Percentiles rank a stretch among this genome's conserved stretches.
Evolutionary conservation across 352 stramenopile genomes (phyloP).

Genomic region (Aphanomyces stellatus): DNA sequence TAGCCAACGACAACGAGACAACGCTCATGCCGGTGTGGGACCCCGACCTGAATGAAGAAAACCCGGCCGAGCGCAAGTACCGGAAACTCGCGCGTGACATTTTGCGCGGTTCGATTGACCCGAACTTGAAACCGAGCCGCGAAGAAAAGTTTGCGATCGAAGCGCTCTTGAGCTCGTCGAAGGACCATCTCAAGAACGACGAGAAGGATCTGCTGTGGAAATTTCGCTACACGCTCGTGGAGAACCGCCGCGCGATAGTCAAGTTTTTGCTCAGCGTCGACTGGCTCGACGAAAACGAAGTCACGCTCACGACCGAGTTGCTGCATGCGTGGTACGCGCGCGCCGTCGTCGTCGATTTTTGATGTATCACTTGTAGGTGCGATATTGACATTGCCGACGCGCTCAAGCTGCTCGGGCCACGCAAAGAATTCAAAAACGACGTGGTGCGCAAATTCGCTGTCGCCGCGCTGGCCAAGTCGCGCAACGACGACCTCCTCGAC

Average conservation of each 20-base stretch:
- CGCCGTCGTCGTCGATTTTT: constrained; percentile 23
- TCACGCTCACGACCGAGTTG: constrained; percentile 87
- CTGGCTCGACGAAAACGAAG: constrained; percentile 96
- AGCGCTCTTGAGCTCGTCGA: constrained; percentile 86
- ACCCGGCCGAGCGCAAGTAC: constrained; percentile 96
- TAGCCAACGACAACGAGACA: constrained; percentile 28
- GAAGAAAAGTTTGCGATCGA: constrained; percentile 91
- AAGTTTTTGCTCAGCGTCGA: constrained; percentile 98
- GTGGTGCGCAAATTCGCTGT: constrained; percentile 95
- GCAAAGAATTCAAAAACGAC: constrained; percentile 85
- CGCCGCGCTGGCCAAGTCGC: constrained; percentile 88
- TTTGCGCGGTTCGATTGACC: constrained; percentile 94
- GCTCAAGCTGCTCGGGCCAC: constrained; percentile 92
- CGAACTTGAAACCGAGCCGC: constrained; percentile 94
- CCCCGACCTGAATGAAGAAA: constrained; percentile 81
- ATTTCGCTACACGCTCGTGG: constrained; percentile 93
- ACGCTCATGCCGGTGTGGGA: constrained; percentile 77
- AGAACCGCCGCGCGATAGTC: constrained; percentile 93
- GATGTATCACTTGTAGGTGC: constrained; percentile 35
- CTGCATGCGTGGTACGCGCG: constrained; percentile 46
- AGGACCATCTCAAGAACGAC: constrained; percentile 89
- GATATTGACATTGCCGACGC: constrained; percentile 97
- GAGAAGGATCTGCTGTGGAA: constrained; percentile 93
- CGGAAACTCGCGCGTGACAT: constrained; percentile 94
- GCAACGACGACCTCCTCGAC: constrained; percentile 95